Evolutionary conservation across 208 protist genomes (phyloP), one percentile per base, ranked within the genome.

Genomic region (Spongospora subterranea): DNA sequence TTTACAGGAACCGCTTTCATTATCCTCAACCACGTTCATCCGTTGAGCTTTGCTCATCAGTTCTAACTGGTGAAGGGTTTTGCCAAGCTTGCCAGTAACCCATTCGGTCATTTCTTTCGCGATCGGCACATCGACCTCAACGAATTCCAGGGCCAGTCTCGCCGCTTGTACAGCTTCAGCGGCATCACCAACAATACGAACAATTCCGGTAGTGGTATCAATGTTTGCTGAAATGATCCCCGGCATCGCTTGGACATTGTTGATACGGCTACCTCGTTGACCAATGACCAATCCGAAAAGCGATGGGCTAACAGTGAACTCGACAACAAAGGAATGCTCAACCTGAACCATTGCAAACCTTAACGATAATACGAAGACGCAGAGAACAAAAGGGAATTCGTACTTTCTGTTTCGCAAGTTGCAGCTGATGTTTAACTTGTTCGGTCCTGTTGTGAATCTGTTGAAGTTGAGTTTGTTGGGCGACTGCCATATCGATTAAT

Each of bases 381-480:
- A 60, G 50, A 60, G 24, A 29, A 60, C 6, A 60, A 24, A n/a
- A 29, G 20, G 20, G 20, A 65, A 29, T 65, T 17, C 17, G 11
- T 35, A 82, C 71, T n/a, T 82, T 82, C 71, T 82, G 17, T n/a
- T 82, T 35, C 17, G 71, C 71, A 35, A 45, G 6, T 20, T 13
- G 35, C 6, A 82, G 71, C 71, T 82, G 35, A 6, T 35, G 35
- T 43, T 43, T 35, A n/a, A 17, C n/a, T n/a, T 39, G 6, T n/a
- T 82, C 71, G 13, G 71, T 82, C 17, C 40, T 6, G 71, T 82
- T 82, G 17, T 43, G 71, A 6, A 82, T 82, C 71, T 45, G 35
- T 20, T 82, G 71, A 39, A 82, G 71, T n/a, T 82, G 35, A 35
- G 71, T 82, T n/a, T 45, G 71, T 20, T 82, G 71, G 35, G n/a